phyloP scores from a whole-genome alignment of 176 grass and related monocot genomes.

The Oryza brachyantha region DNA sequence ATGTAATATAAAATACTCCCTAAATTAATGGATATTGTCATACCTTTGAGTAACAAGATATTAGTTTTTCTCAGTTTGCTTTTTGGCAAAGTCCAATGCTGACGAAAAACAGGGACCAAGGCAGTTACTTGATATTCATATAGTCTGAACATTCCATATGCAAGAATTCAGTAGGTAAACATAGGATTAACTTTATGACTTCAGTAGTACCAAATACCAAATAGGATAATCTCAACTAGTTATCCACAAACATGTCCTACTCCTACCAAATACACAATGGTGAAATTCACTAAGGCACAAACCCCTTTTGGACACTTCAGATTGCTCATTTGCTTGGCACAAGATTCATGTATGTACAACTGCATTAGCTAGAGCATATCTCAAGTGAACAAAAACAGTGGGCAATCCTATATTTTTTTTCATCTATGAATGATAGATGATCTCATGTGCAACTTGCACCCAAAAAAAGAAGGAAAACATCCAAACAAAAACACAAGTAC shows the following conservation, averaged over 20 bases:
- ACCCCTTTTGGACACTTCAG: conserved; percentile 7
- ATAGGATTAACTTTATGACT: not conserved
- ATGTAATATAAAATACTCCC: not conserved
- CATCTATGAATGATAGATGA: conserved; percentile 34
- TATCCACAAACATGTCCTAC: not conserved
- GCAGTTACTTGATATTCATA: conserved; percentile 8
- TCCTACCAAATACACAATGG: not conserved
- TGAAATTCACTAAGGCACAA: not conserved
- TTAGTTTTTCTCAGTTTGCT: conserved; percentile 1
- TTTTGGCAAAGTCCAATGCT: conserved; percentile 29
- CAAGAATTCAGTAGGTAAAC: conserved; percentile 17
- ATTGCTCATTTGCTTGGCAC: not conserved
- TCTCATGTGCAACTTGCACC: conserved; percentile 29
- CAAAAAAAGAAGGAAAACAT: not conserved
- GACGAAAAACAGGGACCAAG: conserved; percentile 22
- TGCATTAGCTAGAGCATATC: conserved; percentile 10
- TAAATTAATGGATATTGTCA: conserved; percentile 23
- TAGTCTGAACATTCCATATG: conserved; percentile 29
- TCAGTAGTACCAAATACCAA: not conserved
- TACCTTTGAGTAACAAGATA: conserved; percentile 24
- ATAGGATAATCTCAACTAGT: not conserved
- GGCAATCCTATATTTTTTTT: conserved; percentile 35
- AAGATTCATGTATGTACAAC: conserved; percentile 20
- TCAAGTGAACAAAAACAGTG: conserved; percentile 23
- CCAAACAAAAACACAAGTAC: conserved; percentile 41